Conservation (phyloP, 148 eudicot species). For the Bassia scoparia region DNA sequence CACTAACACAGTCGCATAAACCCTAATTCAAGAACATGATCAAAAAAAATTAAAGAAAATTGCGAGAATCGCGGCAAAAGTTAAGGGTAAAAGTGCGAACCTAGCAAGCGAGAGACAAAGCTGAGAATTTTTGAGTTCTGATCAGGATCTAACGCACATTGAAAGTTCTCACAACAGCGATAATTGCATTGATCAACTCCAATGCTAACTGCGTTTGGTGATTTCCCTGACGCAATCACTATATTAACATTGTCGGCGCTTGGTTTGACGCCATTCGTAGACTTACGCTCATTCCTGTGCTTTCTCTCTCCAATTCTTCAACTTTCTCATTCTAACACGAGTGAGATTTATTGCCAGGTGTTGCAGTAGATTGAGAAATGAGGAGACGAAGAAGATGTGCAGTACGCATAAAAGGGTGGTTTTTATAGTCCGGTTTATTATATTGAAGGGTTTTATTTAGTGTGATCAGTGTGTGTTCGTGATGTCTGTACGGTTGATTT, state of each 20-base stretch:
- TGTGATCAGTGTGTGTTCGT: neutral
- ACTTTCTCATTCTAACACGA: neutral
- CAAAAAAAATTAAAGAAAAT: neutral
- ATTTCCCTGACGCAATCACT: neutral
- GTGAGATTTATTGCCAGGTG: too few relatives aligned
- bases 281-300: conserved; percentile 6
- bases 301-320: neutral
- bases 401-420: too few relatives aligned
- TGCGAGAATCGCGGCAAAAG: neutral
- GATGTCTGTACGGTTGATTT: neutral
- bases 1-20: neutral
- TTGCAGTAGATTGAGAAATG: neutral
- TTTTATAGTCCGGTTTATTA: too few relatives aligned
- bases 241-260: conserved; percentile 6
- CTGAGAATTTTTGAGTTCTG: conserved; percentile 13
- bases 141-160: neutral
- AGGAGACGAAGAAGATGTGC: neutral
- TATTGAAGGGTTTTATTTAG: neutral
- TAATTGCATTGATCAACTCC: conserved; percentile 15
- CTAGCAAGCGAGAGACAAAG: conserved; percentile 43
- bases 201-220: neutral
- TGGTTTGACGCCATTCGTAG: neutral
- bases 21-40: neutral
- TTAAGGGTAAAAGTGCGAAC: conserved; percentile 26
- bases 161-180: conserved; percentile 22